Evolutionary conservation across 345 rosid genomes (phyloP), one percentile per base, ranked within the genome.

Genomic region (Mercurialis annua): DNA sequence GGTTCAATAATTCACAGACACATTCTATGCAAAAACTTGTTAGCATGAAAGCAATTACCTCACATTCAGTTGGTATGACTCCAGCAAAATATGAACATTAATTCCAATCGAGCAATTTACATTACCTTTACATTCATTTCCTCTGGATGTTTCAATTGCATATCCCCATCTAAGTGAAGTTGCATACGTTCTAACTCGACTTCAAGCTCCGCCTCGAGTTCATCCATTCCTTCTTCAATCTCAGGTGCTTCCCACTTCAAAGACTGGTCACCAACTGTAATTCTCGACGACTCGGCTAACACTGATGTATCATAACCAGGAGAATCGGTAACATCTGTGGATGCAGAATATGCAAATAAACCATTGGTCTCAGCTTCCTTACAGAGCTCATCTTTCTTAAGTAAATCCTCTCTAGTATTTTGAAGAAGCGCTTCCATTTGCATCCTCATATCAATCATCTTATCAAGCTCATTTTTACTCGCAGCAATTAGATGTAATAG

Each of bases 121-220:
- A 30, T 33, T 78, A 81, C 92, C 78, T 82, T 52, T n/a, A 51
- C 52, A 15, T 47, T 71, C 69, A 23, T 62, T 50, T 64, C 78
- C 43, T 66, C 59, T 36, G 73, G 75, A 40, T 66, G 64, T 57
- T 57, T 49, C 43, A 66, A 27, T 53, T 43, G 61, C 36, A 38
- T 67, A 34, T 77, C 90, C 6, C 64, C 61, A 71, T 80, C 83
- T 76, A 86, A 77, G 50, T 80, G 80, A 67, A 73, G 76, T 71
- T 86, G 92, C 67, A 90, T 74, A 59, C 68, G 81, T 61, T 90
- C 82, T 40, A 88, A 76, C 76, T 90, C 92, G 2, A 77, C 86
- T 79, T 86, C 83, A 26, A 92, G 89, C 78, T 92, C 95, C 11
- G 84, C 92, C 79, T 84, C 90, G 29, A 90, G 90, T 59, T 67